A percentile compares a stretch with the other conserved stretches of the same genome.
Conservation (phyloP, 2,329 filamentous ascomycete species). For the Catunica adiposa region DNA sequence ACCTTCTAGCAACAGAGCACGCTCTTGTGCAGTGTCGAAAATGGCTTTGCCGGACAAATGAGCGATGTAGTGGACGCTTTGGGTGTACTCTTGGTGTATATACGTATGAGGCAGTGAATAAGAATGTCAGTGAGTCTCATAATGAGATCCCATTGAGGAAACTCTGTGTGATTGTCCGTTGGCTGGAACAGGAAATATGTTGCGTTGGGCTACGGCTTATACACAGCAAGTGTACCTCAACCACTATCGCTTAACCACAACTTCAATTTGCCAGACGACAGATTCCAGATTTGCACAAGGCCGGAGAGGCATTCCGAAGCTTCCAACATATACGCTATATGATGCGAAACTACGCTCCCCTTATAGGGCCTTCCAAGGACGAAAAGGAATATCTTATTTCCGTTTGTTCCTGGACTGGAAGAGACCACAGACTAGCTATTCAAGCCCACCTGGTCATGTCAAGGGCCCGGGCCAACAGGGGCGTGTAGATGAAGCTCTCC, state of each 20-base stretch:
- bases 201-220: neutral
- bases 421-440: neutral
- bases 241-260: neutral
- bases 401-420: neutral
- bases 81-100: no score
- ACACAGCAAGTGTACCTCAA: neutral
- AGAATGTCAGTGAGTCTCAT: neutral
- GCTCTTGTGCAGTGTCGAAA: neutral
- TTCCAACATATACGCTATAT: neutral
- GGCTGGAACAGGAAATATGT: neutral
- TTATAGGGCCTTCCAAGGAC: neutral
- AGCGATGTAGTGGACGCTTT: neutral
- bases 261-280: neutral
- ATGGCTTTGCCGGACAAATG: neutral
- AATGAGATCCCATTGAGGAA: neutral
- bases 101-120: neutral
- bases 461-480: neutral
- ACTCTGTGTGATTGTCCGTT: neutral
- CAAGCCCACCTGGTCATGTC: neutral
- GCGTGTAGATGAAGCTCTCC: neutral
- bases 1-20: conserved; percentile 1
- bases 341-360: neutral
- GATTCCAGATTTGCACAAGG: neutral
- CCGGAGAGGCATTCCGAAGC: neutral
- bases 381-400: neutral